Evolutionary conservation across 805 yeast species (phyloP), one percentile per base, ranked within the genome.

Genomic region (Kazachstania viticola): DNA sequence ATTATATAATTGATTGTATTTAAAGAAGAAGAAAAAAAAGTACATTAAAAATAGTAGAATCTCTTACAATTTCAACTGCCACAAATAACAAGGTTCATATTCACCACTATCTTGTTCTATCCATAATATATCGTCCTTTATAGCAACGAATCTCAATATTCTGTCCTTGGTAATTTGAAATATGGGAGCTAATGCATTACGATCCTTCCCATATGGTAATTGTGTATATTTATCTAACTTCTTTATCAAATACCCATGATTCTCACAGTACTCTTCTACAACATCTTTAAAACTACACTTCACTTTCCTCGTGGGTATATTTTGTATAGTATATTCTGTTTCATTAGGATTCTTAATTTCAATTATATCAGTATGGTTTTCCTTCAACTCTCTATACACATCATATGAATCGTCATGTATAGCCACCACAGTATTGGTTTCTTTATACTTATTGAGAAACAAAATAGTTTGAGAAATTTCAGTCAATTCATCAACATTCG

Each of bases 111-210:
- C 37, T 5, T 36, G 33, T 23, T 56, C 51, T 12, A 71, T 46
- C 69, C 73, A 83, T 16, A 84, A 42, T 2, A 81, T 75, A 41
- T 83, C 87, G 28, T 75, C 75, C 22, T 68, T 67, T 5, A 81
- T 63, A 39, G 70, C 81, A 12, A 51, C 34, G 5, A 23, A 25
- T 17, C 30, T 28, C 9, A 18, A 26, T 4, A 14, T 12, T 9
- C 23, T 23, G 14, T 27, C 34, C 3, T 30, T 33, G 9, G 30
- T 25, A 3, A 53, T 30, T 14, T 39, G 33, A 25, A 49, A 51
- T 9, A 45, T 27, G 7, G 56, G 58, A 2, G 41, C 54, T 13
- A 49, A 29, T 2, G 31, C 23, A 16, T 31, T 34, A 17, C 34
- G 30, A 15, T 39, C 32, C 58, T 64, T 14, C 50, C 53, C 42